Percentiles rank a stretch among this genome's conserved stretches.
Evolutionary conservation across 345 rosid genomes (phyloP).

Genomic region (Acer saccharum): DNA sequence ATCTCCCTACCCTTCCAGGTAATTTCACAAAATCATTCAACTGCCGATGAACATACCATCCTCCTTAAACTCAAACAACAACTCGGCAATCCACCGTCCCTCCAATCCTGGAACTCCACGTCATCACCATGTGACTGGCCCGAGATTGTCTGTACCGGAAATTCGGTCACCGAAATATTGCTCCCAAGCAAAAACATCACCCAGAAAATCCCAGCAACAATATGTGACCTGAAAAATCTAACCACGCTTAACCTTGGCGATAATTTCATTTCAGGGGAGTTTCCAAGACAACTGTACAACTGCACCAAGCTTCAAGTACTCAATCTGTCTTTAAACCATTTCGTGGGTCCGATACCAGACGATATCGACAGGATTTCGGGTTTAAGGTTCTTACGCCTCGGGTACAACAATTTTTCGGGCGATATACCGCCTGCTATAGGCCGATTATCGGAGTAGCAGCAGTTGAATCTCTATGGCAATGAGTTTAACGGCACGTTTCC

Average conservation of each 20-base stretch:
- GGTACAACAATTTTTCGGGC: slow-evolving; percentile 63
- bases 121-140: too few species aligned
- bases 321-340: slow-evolving; percentile 65
- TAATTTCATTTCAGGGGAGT: slow-evolving; percentile 24
- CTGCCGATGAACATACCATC: slow-evolving; percentile 35
- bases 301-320: slow-evolving; percentile 58
- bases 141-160: too few species aligned
- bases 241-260: too few species aligned
- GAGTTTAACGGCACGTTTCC: slow-evolving; percentile 76
- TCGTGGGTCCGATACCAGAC: slow-evolving; percentile 63
- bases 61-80: slow-evolving; percentile 54
- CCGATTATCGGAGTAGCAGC: slow-evolving; percentile 40
- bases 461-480: slow-evolving; percentile 37
- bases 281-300: slow-evolving; percentile 57
- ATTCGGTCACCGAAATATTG: too few species aligned
- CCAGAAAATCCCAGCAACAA: too few species aligned
- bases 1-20: slow-evolving; percentile 37
- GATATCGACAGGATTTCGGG: slow-evolving; percentile 51
- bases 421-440: slow-evolving; percentile 60
- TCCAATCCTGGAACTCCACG: slow-evolving; percentile 34
- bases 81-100: slow-evolving; percentile 59
- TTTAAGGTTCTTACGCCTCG: slow-evolving; percentile 50
- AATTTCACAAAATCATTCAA: slow-evolving; percentile 38
- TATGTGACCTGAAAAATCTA: too few species aligned
- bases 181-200: too few species aligned